Evolutionary conservation across 1,139 yeast species (phyloP), one percentile per base, ranked within the genome.

Genomic region (Suhomyces anneliseae): DNA sequence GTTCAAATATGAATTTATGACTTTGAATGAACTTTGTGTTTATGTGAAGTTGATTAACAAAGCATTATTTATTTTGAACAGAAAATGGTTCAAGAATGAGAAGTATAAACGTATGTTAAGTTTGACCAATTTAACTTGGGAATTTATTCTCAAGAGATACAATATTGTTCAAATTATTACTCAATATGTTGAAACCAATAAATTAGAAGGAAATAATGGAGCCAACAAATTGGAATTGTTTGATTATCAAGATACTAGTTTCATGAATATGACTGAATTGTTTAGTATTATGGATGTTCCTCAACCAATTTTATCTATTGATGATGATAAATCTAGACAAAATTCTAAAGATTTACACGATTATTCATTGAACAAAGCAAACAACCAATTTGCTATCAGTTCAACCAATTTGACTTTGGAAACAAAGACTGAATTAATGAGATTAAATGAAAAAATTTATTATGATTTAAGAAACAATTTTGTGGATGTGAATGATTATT

Each of bases 1-100:
- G 57, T 69, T 79, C 57, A 79, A 79, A 55, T 74, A 70, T 50
- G 74, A 72, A 49, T 68, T 68, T 40, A 68, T 73, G 63, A 65
- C 68, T 6, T 57, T 65, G 44, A 66, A 64, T 53, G 52, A 54
- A 47, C 57, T 70, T 41, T 54, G 65, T 27, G 58, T 70, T 31
- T 71, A 69, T 45, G 76, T 70, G 32, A 70, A 72, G 43, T 58
- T 74, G 47, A 71, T 74, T 48, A 74, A 73, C 55, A 74, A 72
- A 53, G 72, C 77, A 2, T 57, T 74, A 35, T 74, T 71, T 53
- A 74, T 74, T 39, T 61, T 74, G 49, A 74, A 73, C 52, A 52
- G 78, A 27, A 74, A 74, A 54, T 74, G 78, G 76, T 74, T 72
- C 59, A 74, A 74, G 49, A 74, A 73, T 52, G 79, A 74, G 54